Evolutionary conservation across 306 rosid genomes (phyloP), one percentile per base, ranked within the genome.

Genomic region (Trichosanthes truncata): DNA sequence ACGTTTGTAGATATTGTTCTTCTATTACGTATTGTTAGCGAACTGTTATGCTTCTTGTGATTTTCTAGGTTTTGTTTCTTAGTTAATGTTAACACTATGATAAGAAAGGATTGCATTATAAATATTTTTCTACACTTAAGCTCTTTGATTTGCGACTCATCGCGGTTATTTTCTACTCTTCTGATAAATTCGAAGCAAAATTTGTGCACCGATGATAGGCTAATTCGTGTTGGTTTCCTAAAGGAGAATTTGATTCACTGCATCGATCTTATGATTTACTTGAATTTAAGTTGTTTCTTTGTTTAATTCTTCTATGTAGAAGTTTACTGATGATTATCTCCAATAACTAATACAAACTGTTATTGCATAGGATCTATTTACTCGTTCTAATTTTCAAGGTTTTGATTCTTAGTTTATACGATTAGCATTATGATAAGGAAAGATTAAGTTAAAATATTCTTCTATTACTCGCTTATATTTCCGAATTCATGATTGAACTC

Each of bases 61-160:
- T 65, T 65, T 65, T 35, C 46, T 65, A 33, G 25, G 20, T 65
- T 62, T 62, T 12, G 72, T 65, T 65, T 35, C 72, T 65, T 35
- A 8, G 46, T 65, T 65, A 0, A 65, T 65, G 0, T 7, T 65
- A 33, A 26, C 60, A 55, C 31, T 62, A 26, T 62, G 69, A 6
- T 36, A 7, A 31, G 73, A 65, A 17, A 56, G 10, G 21, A 18
- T 18, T 38, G 38, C 1, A 13, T 38, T 0, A 18, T 2, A 36
- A 67, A 73, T 45, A 45, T 40, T 71, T 60, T 74, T 82, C 71
- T 77, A 17, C 79, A 4, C 81, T 75, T 55, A 40, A n/a, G 31
- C 51, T 68, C 52, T 1, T 38, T 68, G 51, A 38, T 68, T 40
- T 68, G 51, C 31, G 0, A 38, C 9, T 68, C 52, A 20, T 33